Evolutionary conservation across 169 alveolate genomes (phyloP), one percentile per base, ranked within the genome.

Genomic region (Fabrea salina): DNA sequence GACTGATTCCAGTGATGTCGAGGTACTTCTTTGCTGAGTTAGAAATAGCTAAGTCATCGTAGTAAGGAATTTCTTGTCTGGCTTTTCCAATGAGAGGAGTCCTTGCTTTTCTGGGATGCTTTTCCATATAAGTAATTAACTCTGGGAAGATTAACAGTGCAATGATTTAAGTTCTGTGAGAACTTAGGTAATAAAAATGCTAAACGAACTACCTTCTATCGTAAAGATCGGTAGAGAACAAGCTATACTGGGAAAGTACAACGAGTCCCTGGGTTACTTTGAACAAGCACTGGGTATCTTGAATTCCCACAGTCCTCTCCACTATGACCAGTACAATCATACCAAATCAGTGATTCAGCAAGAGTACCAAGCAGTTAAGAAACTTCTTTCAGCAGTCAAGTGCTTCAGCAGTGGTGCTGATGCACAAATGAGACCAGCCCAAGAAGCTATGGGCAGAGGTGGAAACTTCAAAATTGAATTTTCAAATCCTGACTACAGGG

Each of bases 181-280:
- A 44, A 44, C 11, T 11, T 44, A 44, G 16, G 11, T 44, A 11
- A 44, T 11, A 44, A 44, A 70, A 50, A 70, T 70, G 79, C 39
- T 80, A 22, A 51, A 50, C 27, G 82, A 80, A 37, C 33, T 80
- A n/a, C 53, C 75, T 25, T 70, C 80, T 22, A 43, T 80, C 30
- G 82, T 80, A 25, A 72, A 80, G 33, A 30, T 80, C 19, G 74
- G 68, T 51, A 44, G 87, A 49, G 87, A 82, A 32, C 75, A 82
- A 19, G 87, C 87, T 11, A 57, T 82, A 27, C 74, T 82, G n/a
- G 87, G 87, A 3, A 4, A 57, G 27, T 82, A 82, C 74, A 5
- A 8, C n/a, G 87, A 82, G 33, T 82, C 87, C 8, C 25, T 75
- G 22, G 50, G 50, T n/a, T 16, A 30, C 3, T 82, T 74, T 44